Evolutionary conservation across 345 rosid species (phyloP).

Genomic region (Durio zibethinus): DNA sequence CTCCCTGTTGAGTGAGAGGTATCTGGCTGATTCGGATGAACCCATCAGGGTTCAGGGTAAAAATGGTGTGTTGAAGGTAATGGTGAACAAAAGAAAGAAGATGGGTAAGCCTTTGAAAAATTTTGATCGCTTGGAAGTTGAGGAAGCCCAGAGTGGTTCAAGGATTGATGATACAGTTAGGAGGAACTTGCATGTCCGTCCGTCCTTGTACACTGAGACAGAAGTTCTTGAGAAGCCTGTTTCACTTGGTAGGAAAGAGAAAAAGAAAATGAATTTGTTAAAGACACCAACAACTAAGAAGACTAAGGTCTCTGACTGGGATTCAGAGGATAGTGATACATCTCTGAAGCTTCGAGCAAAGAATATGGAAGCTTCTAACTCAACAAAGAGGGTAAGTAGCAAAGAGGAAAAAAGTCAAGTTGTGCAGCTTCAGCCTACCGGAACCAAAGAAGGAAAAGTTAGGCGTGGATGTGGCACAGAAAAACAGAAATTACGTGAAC

Average conservation of each 20-base stretch:
- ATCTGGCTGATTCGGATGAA: slow-evolving; percentile 40
- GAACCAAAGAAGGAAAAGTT: slow-evolving; percentile 48
- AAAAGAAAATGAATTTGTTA: slow-evolving; percentile 31
- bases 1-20: slow-evolving; percentile 43
- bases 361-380: slow-evolving; percentile 33
- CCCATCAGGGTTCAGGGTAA: slow-evolving; percentile 90
- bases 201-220: slow-evolving; percentile 34
- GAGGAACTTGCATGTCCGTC: slow-evolving; percentile 35
- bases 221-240: slow-evolving; percentile 40
- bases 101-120: slow-evolving; percentile 40
- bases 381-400: slow-evolving; percentile 27
- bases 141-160: slow-evolving; percentile 33
- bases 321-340: slow-evolving; percentile 48
- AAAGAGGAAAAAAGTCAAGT: slow-evolving; percentile 42
- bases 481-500: slow-evolving; percentile 87
- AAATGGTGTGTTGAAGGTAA: slow-evolving; percentile 89
- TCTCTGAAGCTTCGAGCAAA: slow-evolving; percentile 38
- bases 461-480: slow-evolving; percentile 90
- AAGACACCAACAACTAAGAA: slow-evolving; percentile 38
- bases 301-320: slow-evolving; percentile 39
- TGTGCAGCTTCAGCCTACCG: slow-evolving; percentile 34
- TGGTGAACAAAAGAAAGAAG: slow-evolving; percentile 70
- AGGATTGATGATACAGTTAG: slow-evolving; percentile 39
- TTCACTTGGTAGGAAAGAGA: slow-evolving; percentile 34
- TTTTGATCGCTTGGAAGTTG: slow-evolving; percentile 37